A percentile compares a stretch with the other conserved stretches of the same genome.
Conservation (phyloP, 2,329 filamentous ascomycete genomes). For the Fusarium sp. region DNA sequence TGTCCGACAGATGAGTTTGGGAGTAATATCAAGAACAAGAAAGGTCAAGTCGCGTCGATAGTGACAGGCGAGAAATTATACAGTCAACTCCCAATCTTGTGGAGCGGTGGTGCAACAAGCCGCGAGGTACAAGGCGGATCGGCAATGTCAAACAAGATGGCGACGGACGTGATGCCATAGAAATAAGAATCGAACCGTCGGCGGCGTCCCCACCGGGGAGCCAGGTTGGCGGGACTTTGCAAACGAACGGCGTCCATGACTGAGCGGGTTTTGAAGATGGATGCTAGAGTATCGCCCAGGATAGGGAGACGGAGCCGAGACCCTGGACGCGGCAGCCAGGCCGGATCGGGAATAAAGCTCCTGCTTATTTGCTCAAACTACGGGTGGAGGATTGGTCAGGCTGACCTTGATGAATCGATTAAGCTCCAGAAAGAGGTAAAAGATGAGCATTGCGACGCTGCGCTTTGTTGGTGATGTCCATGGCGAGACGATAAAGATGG, state of each 20-base stretch:
- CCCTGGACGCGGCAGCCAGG: constrained; percentile 34
- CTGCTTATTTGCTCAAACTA: constrained; percentile 38
- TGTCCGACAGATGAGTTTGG: not conserved
- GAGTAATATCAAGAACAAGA: not conserved
- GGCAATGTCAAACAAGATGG: not conserved
- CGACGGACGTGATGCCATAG: constrained; percentile 32
- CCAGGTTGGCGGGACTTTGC: constrained; percentile 1
- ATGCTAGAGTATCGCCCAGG: constrained; percentile 3
- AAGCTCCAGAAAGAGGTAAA: not conserved
- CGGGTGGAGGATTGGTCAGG: constrained; percentile 12
- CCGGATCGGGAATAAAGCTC: constrained; percentile 34
- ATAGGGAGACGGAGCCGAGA: not conserved
- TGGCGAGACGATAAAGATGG: not conserved
- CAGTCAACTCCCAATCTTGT: not conserved
- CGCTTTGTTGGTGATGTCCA: not conserved
- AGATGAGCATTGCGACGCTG: not conserved
- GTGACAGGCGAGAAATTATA: constrained; percentile 6
- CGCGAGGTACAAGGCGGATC: constrained; percentile 8
- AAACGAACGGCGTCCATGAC: constrained; percentile 1
- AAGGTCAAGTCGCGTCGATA: not conserved
- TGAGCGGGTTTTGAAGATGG: constrained; percentile 30
- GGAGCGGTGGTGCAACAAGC: not conserved
- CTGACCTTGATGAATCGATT: constrained; percentile 18
- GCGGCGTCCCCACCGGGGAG: constrained; percentile 23
- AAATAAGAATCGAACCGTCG: constrained; percentile 37